A percentile compares a stretch with the other conserved stretches of the same genome.
phyloP scores from a whole-genome alignment of 768 basidiomycete genomes.

The Rhizopogon roseolus region DNA sequence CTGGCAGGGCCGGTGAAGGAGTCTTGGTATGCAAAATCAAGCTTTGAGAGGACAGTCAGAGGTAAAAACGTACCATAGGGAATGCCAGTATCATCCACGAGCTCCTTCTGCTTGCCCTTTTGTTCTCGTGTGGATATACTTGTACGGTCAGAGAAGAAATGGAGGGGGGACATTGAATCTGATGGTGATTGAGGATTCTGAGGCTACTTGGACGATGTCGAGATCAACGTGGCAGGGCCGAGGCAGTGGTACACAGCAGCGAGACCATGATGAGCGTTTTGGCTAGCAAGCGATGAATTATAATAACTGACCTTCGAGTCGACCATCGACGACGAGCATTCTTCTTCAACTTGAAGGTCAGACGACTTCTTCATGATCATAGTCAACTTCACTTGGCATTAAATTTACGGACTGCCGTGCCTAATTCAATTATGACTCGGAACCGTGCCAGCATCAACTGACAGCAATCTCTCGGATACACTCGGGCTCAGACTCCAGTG shows the following conservation, averaged over 20 bases:
- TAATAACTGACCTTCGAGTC: too few relatives aligned
- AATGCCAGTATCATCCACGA: not conserved
- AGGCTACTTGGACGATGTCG: not conserved
- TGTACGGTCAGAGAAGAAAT: not conserved
- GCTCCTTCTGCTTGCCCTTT: not conserved
- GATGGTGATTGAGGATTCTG: not conserved
- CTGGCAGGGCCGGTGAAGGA: constrained; percentile 12
- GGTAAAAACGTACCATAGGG: not conserved
- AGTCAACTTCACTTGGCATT: too few relatives aligned
- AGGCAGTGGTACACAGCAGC: not conserved
- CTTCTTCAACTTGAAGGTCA: too few relatives aligned
- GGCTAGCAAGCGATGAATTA: not conserved
- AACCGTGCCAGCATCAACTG: too few relatives aligned
- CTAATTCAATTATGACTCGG: too few relatives aligned
- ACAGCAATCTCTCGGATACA: too few relatives aligned
- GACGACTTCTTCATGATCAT: too few relatives aligned
- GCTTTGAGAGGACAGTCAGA: not conserved
- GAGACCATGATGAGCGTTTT: not conserved
- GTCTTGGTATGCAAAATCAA: constrained; percentile 13
- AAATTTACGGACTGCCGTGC: too few relatives aligned
- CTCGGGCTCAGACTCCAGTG: too few relatives aligned
- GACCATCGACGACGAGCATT: too few relatives aligned
- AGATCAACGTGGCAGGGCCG: not conserved
- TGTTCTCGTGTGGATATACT: not conserved
- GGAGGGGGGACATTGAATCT: not conserved